Base-by-base conservation (phyloP, 176 grass and related monocot genomes). In the Juncus inflexus region DNA sequence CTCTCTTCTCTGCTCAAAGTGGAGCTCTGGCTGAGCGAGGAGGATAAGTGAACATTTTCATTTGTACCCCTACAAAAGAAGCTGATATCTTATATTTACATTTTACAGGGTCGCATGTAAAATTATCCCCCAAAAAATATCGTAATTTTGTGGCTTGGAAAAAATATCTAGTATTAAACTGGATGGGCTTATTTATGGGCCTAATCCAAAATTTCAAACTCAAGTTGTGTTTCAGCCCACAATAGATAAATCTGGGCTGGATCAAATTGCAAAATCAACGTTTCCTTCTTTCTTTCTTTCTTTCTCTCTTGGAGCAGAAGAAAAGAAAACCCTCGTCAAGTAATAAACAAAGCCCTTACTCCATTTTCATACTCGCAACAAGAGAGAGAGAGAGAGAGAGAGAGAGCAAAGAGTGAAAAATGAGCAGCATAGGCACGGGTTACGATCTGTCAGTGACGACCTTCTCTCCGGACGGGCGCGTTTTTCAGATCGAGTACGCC, bases 401-500 rank as follows among this genome's bases (percentile, higher is more conserved):
- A 14, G 11, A 42, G n/a, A 49, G 37, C 13, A 52, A 14, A 4
- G 35, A 42, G 35, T 37, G 56, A 41, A 77, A 66, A 56, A 95
- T 95, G 90, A 95, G 79, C 65, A 95, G 85, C 90, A 95, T 89
- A 81, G 85, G 90, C 74, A 95, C 90, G 43, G 90, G 90, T 37
- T 95, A 95, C 37, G 90, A 95, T 73, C 69, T 95, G 37, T 95
- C 90, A 9, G 90, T 95, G 36, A 89, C 90, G 55, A 95, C 90
- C 61, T 95, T 95, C 82, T 95, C 82, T 52, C 90, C 85, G 0
- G 90, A 95, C 42, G 90, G 90, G 3, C 75, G 90, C 2, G 90
- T 95, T 60, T 95, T 95, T 77, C 90, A 95, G 82, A 87, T 95
- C 37, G 85, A 95, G 74, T 95, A 95, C 13, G 90, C 90, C 61